Percentiles rank a stretch among this genome's conserved stretches.
Conservation (phyloP, 2,329 filamentous ascomycete genomes). For the Chrysosporium keratinophilum region DNA sequence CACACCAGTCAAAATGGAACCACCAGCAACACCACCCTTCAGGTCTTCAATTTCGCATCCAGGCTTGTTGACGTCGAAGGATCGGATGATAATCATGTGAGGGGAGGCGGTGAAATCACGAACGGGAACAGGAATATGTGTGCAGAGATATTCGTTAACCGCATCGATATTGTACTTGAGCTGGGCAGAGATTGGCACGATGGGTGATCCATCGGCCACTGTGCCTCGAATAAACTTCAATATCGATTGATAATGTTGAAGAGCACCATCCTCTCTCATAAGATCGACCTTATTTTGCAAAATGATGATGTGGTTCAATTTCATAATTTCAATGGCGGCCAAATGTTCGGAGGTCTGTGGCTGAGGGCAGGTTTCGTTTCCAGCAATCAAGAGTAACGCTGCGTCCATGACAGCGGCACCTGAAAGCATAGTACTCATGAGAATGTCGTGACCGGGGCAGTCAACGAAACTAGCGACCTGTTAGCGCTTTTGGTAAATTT, state of each 20-base stretch:
- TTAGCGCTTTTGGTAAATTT: constrained; percentile 1
- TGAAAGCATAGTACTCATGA: constrained; percentile 99
- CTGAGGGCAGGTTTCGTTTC: constrained; percentile 96
- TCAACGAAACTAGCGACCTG: constrained; percentile 66
- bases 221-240: constrained; percentile 97
- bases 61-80: constrained; percentile 99
- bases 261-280: constrained; percentile 90
- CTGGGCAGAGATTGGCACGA: constrained; percentile 95
- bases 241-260: constrained; percentile 92
- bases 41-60: constrained; percentile 97
- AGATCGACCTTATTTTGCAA: constrained; percentile 99
- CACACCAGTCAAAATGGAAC: constrained; percentile 90
- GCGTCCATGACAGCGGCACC: constrained; percentile 99
- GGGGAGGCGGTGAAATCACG: constrained; percentile 86
- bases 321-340: constrained; percentile 99
- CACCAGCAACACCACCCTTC: constrained; percentile 97
- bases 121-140: constrained; percentile 82
- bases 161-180: constrained; percentile 99
- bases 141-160: constrained; percentile 90
- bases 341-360: constrained; percentile 98
- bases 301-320: constrained; percentile 98
- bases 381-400: constrained; percentile 86
- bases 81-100: constrained; percentile 98
- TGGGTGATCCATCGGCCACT: constrained; percentile 84
- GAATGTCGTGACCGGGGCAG: constrained; percentile 99